Evolutionary conservation across 257 asterid genomes (phyloP).

Genomic region (Schizonepeta tenuifolia): DNA sequence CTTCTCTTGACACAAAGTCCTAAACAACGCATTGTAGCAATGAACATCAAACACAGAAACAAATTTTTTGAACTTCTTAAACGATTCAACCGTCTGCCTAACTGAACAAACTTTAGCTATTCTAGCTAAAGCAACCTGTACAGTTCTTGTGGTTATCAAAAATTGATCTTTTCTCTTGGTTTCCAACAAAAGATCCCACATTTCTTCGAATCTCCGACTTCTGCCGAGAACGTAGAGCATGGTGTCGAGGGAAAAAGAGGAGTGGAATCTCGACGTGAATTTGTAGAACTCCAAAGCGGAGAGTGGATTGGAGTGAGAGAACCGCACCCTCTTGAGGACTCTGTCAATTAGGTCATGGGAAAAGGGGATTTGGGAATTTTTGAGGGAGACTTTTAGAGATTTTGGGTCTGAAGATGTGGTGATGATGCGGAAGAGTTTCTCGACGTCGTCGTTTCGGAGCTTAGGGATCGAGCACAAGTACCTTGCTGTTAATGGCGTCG

Average conservation of each 20-base stretch:
- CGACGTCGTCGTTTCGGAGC: slow-evolving; percentile 49
- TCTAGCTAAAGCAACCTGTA: slow-evolving; percentile 82
- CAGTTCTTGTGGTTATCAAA: slow-evolving; percentile 73
- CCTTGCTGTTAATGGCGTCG: slow-evolving; percentile 34
- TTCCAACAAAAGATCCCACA: slow-evolving; percentile 71
- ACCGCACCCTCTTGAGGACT: slow-evolving; percentile 82
- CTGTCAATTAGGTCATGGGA: slow-evolving; percentile 67
- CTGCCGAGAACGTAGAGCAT: slow-evolving; percentile 81
- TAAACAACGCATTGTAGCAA: slow-evolving; percentile 74
- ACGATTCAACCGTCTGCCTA: slow-evolving; percentile 73
- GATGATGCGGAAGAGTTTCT: slow-evolving; percentile 55
- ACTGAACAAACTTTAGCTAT: slow-evolving; percentile 90
- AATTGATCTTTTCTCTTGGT: slow-evolving; percentile 66
- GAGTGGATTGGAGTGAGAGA: slow-evolving; percentile 81
- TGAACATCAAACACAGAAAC: slow-evolving; percentile 61
- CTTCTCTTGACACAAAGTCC: slow-evolving; percentile 91
- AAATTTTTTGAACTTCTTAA: slow-evolving; percentile 61
- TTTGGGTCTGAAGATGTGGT: slow-evolving; percentile 58
- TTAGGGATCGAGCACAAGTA: slow-evolving; percentile 37
- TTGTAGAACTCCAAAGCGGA: slow-evolving; percentile 70
- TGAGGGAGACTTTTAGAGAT: slow-evolving; percentile 55
- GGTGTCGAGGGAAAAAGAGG: slow-evolving; percentile 71
- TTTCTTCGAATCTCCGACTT: slow-evolving; percentile 61
- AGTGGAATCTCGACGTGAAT: slow-evolving; percentile 55
- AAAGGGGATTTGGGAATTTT: slow-evolving; percentile 52